Percentiles rank a stretch among this genome's conserved stretches.
These are phyloP conservation scores for Brassica nigra DNA, from an alignment of 345 rosid species.

Conservation along the genomic window DNA sequence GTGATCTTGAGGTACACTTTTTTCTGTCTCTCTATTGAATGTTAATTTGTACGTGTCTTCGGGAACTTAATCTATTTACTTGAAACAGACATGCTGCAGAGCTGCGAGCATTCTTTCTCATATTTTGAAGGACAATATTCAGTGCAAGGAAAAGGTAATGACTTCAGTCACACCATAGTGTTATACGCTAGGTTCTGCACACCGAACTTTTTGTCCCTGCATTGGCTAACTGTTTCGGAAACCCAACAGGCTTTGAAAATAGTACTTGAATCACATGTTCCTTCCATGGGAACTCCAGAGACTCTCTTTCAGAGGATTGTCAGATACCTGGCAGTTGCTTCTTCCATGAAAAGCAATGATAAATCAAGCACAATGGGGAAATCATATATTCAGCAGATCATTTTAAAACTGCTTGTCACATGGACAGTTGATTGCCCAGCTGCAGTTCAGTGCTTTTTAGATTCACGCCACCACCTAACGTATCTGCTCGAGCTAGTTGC, in stretches of 20 bases:
- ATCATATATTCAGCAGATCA: conserved; percentile 66
- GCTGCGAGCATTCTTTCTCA: conserved; percentile 96
- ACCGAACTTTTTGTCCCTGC: background rate
- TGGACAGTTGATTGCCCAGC: conserved; percentile 84
- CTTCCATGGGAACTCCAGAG: conserved; percentile 84
- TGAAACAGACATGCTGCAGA: conserved; percentile 84
- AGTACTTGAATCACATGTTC: conserved; percentile 72
- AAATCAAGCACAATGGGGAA: conserved; percentile 52
- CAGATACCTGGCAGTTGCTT: conserved; percentile 84
- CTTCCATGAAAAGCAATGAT: conserved; percentile 75
- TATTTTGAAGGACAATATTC: conserved; percentile 71
- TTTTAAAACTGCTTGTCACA: conserved; percentile 83
- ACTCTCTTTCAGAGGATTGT: conserved; percentile 86
- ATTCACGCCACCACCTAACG: conserved; percentile 82
- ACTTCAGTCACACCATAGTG: background rate
- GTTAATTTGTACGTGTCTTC: background rate
- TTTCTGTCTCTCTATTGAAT: conserved; percentile 8
- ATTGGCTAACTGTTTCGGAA: conserved; percentile 15
- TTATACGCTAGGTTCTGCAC: background rate
- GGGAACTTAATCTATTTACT: background rate
- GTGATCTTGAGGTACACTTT: conserved; percentile 85
- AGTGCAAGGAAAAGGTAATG: conserved; percentile 87
- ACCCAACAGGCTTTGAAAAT: conserved; percentile 63
- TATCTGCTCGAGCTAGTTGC: conserved; percentile 80
- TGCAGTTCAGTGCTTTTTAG: conserved; percentile 87